Percentiles rank a stretch among this genome's conserved stretches.
phyloP scores from a whole-genome alignment of 2,329 filamentous ascomycete genomes.

The Talaromyces verruculosus region DNA sequence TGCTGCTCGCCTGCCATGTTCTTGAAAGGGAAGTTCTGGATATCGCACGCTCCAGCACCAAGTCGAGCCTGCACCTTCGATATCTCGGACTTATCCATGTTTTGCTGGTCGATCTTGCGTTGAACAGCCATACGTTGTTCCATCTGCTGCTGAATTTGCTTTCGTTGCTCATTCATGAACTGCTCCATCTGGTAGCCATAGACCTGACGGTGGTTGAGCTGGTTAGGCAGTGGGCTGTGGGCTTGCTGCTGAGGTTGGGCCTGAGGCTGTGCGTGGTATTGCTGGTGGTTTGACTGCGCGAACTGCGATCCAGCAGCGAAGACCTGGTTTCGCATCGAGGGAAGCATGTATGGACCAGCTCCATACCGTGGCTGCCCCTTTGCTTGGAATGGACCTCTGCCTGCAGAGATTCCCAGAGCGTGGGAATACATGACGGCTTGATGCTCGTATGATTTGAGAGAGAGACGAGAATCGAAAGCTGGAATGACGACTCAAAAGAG shows the following conservation, averaged over 20 bases:
- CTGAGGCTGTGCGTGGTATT: background rate
- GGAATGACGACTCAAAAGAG: background rate
- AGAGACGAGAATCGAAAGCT: background rate
- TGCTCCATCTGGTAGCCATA: constrained; percentile 18
- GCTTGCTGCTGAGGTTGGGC: background rate
- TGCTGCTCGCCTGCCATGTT: background rate
- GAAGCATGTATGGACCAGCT: background rate
- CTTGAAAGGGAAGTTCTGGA: constrained; percentile 18
- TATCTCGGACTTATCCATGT: constrained; percentile 7
- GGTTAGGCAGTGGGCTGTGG: background rate
- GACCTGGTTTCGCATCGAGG: background rate
- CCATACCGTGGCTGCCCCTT: background rate
- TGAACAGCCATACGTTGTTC: constrained; percentile 13
- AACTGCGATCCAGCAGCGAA: background rate
- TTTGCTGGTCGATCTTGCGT: constrained; percentile 17
- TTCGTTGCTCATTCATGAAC: constrained; percentile 9
- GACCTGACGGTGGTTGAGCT: background rate
- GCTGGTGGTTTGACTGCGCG: background rate
- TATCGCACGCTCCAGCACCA: background rate
- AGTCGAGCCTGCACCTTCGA: constrained; percentile 8
- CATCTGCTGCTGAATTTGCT: constrained; percentile 11
- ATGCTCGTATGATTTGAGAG: background rate
- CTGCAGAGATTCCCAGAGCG: background rate
- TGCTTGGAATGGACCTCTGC: constrained; percentile 15
- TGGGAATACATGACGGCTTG: constrained; percentile 5